Evolutionary conservation across 441 rosid genomes (phyloP).

Genomic region (Adansonia rubrostipa): DNA sequence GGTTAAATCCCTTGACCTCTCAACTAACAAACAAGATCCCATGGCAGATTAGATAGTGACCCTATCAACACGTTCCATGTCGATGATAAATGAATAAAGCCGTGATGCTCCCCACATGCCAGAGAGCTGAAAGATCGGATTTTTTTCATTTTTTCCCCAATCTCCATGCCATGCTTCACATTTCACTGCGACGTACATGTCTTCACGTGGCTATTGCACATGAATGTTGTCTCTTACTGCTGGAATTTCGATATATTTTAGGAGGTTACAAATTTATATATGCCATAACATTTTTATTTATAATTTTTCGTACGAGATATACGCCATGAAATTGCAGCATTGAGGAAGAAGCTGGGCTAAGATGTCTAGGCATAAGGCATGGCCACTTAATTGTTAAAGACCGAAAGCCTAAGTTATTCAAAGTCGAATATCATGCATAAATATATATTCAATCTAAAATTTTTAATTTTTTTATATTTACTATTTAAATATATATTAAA

Average conservation of each 20-base stretch:
- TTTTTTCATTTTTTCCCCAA: background rate
- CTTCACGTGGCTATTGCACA: conserved; percentile 11
- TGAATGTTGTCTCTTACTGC: background rate
- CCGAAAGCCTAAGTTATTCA: too few relatives aligned
- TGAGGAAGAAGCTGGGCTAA: background rate
- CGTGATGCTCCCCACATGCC: background rate
- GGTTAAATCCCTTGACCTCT: background rate
- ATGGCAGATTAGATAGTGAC: background rate
- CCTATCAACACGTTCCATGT: background rate
- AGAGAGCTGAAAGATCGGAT: background rate
- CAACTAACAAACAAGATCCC: background rate
- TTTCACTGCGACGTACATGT: background rate
- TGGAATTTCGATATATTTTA: background rate
- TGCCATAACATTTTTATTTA: background rate
- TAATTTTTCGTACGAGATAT: background rate
- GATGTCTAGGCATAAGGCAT: background rate
- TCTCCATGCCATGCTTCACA: background rate
- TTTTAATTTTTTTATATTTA: too few relatives aligned
- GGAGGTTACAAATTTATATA: background rate
- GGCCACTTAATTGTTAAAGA: background rate
- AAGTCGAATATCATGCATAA: too few relatives aligned
- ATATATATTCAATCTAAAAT: too few relatives aligned
- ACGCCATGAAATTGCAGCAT: too few relatives aligned
- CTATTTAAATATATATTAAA: too few relatives aligned
- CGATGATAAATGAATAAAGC: too few relatives aligned